Evolutionary conservation across 2,329 filamentous ascomycete genomes (phyloP).

Genomic region (Emergomyces africanus): DNA sequence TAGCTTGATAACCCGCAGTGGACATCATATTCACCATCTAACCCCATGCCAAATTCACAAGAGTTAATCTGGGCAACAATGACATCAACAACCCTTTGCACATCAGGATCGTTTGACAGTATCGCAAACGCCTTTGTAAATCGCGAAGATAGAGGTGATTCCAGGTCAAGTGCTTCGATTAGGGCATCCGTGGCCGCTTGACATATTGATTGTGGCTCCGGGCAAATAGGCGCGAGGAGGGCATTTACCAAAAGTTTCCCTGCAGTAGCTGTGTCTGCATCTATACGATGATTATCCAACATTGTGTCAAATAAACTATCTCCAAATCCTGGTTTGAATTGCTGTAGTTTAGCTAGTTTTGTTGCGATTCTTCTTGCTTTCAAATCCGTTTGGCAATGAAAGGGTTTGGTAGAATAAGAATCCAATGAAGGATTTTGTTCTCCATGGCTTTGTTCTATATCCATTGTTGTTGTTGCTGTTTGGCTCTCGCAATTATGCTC

Average conservation of each 20-base stretch:
- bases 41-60: neutral
- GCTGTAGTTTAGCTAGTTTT: neutral
- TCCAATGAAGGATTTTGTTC: neutral
- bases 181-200: constrained; percentile 1
- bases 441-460: neutral
- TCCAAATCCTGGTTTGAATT: constrained; percentile 4
- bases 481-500: neutral
- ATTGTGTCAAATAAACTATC: constrained; percentile 3
- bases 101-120: constrained; percentile 3
- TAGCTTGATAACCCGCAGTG: neutral
- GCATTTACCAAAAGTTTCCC: constrained; percentile 5
- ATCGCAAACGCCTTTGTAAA: constrained; percentile 5
- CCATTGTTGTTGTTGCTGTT: neutral
- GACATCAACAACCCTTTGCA: neutral
- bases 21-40: neutral
- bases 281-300: neutral
- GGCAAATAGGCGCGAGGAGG: neutral
- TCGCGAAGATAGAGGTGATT: constrained; percentile 1
- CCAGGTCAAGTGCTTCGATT: constrained; percentile 1
- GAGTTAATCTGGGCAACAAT: constrained; percentile 2
- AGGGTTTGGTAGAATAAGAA: neutral
- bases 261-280: neutral
- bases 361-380: constrained; percentile 3
- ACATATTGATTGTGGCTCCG: neutral
- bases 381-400: neutral